Conservation (phyloP, 805 yeast species). For the Candida gorgasii region DNA sequence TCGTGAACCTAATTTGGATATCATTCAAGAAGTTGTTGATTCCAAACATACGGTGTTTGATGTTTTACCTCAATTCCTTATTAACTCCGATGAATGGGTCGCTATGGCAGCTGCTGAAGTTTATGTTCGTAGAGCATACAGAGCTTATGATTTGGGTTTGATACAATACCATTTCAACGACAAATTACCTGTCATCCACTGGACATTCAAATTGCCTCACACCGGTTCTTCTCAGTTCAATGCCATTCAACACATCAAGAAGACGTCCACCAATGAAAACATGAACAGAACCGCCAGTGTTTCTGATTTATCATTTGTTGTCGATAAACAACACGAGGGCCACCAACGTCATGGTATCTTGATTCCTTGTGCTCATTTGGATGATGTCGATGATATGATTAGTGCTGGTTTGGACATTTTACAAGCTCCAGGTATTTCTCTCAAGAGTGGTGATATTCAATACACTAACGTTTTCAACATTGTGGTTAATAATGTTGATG, state of each 20-base stretch:
- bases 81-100: conserved; percentile 80
- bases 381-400: conserved; percentile 85
- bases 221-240: conserved; percentile 71
- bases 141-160: conserved; percentile 88
- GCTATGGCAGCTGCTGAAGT: conserved; percentile 97
- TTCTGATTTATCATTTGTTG: conserved; percentile 85
- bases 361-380: conserved; percentile 78
- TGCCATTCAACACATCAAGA: conserved; percentile 54
- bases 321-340: conserved; percentile 63
- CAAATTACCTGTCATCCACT: conserved; percentile 71
- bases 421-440: conserved; percentile 40
- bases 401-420: conserved; percentile 71
- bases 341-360: conserved; percentile 84
- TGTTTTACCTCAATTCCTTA: conserved; percentile 88
- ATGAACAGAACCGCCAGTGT: conserved; percentile 90
- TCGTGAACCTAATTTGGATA: conserved; percentile 76
- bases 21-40: conserved; percentile 89
- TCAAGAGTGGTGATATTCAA: conserved; percentile 6
- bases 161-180: conserved; percentile 59
- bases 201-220: conserved; percentile 86
- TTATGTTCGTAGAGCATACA: conserved; percentile 92
- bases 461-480: conserved; percentile 83
- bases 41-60: conserved; percentile 96
- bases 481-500: conserved; percentile 71
- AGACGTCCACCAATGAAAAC: conserved; percentile 31